Evolutionary conservation across 23 red algal genomes (phyloP).

Genomic region (Gracilaria vermiculophylla): DNA sequence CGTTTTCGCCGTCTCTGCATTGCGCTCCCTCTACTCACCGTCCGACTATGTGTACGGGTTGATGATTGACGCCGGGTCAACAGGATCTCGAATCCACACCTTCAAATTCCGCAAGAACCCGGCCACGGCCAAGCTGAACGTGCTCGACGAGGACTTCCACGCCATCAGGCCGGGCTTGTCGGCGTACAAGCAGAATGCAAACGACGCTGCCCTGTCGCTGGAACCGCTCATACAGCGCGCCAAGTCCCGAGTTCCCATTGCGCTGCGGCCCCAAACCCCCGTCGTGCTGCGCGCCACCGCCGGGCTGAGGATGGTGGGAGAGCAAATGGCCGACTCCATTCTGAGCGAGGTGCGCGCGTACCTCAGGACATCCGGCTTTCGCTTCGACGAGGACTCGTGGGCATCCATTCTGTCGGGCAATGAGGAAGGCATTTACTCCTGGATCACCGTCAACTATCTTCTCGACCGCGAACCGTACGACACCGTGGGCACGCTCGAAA

Average conservation of each 20-base stretch:
- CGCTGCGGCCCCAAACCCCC: slow-evolving; percentile 27
- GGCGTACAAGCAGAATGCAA: slow-evolving; percentile 40
- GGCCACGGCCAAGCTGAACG: slow-evolving; percentile 29
- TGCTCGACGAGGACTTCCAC: slow-evolving; percentile 68
- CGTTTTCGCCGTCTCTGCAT: background rate
- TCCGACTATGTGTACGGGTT: slow-evolving; percentile 58
- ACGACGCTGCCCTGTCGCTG: slow-evolving; percentile 44
- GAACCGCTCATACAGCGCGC: slow-evolving; percentile 64
- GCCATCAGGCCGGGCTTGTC: slow-evolving; percentile 79
- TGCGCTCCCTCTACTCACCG: slow-evolving; percentile 26
- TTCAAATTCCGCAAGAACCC: slow-evolving; percentile 56
- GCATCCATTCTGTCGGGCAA: slow-evolving; percentile 73
- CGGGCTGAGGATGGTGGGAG: slow-evolving; percentile 73
- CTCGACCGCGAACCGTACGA: slow-evolving; percentile 47
- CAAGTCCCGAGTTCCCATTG: slow-evolving; percentile 33
- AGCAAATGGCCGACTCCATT: slow-evolving; percentile 51
- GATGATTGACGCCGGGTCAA: slow-evolving; percentile 86
- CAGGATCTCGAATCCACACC: slow-evolving; percentile 78
- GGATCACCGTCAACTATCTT: slow-evolving; percentile 88
- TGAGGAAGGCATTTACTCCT: slow-evolving; percentile 81
- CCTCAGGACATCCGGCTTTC: slow-evolving; percentile 53
- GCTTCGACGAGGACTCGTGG: slow-evolving; percentile 67
- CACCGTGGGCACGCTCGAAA: slow-evolving; percentile 83
- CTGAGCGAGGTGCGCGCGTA: slow-evolving; percentile 58
- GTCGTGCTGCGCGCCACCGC: slow-evolving; percentile 77